Percentiles rank a stretch among this genome's conserved stretches.
These are phyloP conservation scores for Colletotrichum salicis DNA, from an alignment of 2,329 filamentous ascomycete species.

Conservation along the genomic window DNA sequence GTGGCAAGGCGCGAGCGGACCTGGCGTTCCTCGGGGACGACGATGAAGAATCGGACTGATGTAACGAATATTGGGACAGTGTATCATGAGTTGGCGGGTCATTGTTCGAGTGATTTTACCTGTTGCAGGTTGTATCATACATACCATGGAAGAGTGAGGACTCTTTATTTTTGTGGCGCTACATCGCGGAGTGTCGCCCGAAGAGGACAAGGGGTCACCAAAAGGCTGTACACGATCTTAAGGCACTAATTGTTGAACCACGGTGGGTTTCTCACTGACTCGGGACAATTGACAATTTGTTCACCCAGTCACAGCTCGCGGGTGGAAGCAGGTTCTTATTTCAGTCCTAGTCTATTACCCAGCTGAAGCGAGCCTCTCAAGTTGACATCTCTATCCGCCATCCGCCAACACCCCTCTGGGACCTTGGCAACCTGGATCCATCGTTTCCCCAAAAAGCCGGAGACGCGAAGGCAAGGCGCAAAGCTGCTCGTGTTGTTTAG, in stretches of 20 bases:
- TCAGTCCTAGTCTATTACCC: not conserved
- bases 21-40: slow-evolving; percentile 76
- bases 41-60: slow-evolving; percentile 68
- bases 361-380: slow-evolving; percentile 22
- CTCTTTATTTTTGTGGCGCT: not conserved
- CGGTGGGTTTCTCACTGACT: slow-evolving; percentile 1
- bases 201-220: not conserved
- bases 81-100: not conserved
- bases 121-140: slow-evolving; percentile 25
- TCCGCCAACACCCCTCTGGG: not conserved
- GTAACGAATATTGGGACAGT: not conserved
- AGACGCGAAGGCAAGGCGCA: not conserved
- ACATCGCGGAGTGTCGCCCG: slow-evolving; percentile 27
- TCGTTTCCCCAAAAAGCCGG: not conserved
- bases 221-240: not conserved
- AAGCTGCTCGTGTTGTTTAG: slow-evolving; percentile 7
- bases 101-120: slow-evolving; percentile 19
- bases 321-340: not conserved
- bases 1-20: slow-evolving; percentile 61
- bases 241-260: not conserved
- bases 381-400: not conserved
- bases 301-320: not conserved
- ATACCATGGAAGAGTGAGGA: slow-evolving; percentile 1
- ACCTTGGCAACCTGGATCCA: not conserved
- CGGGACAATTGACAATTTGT: not conserved